Evolutionary conservation across 2,329 filamentous ascomycete species (phyloP).

Genomic region (Ceratocystis cubensis): DNA sequence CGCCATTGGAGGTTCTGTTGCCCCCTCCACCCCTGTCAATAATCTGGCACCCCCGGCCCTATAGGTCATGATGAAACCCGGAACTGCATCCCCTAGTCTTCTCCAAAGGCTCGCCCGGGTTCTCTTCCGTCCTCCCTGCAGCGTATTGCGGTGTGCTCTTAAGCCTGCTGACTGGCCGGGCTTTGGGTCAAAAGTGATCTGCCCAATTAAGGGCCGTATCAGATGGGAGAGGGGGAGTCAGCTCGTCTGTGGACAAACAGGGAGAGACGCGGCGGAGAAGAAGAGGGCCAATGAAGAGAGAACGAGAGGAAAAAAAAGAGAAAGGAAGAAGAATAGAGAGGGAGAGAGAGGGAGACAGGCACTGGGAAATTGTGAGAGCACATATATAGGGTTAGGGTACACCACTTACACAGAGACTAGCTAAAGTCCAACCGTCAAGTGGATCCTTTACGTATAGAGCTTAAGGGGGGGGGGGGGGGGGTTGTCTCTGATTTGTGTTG

Average conservation of each 20-base stretch:
- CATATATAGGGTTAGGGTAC: not conserved
- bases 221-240: not conserved
- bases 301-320: not conserved
- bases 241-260: not conserved
- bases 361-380: no score
- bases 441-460: not conserved
- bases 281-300: not conserved
- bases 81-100: not conserved
- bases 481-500: not conserved
- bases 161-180: not conserved
- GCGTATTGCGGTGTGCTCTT: slow-evolving; percentile 5
- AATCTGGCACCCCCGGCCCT: not conserved
- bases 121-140: slow-evolving; percentile 10
- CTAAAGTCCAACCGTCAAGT: not conserved
- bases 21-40: not conserved
- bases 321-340: not conserved
- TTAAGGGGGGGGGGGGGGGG: not conserved
- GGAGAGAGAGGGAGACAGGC: not conserved
- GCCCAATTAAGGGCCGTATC: slow-evolving; percentile 1
- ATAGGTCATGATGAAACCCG: slow-evolving; percentile 6
- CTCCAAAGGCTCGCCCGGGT: slow-evolving; percentile 3
- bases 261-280: not conserved
- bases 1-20: no score
- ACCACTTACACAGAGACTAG: not conserved
- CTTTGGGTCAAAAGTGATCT: not conserved